A percentile compares a stretch with the other conserved stretches of the same genome.
These are phyloP conservation scores for Tuber melanosporum DNA, from an alignment of 495 filamentous ascomycete species.

Conservation along the genomic window DNA sequence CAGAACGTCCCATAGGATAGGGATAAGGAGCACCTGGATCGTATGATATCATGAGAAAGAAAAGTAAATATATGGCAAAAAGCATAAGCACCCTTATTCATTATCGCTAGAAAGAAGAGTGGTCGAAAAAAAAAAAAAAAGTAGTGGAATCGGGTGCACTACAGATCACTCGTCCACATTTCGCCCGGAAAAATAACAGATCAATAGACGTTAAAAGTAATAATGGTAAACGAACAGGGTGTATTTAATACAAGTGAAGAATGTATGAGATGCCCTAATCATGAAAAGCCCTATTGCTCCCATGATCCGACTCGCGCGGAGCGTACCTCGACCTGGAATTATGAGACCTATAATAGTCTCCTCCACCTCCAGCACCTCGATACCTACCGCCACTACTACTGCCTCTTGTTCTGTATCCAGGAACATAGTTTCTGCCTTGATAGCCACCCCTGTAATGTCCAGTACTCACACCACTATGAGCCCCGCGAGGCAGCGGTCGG, in stretches of 20 bases:
- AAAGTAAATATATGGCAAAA: neutral
- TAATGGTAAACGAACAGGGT: neutral
- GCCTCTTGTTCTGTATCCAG: slow-evolving; percentile 11
- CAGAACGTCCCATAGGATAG: neutral
- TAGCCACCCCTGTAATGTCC: slow-evolving; percentile 16
- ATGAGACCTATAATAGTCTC: slow-evolving; percentile 2
- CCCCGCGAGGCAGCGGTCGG: neutral
- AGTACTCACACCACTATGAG: neutral
- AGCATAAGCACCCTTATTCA: neutral
- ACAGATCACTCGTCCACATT: neutral
- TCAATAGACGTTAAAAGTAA: neutral
- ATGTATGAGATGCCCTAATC: neutral
- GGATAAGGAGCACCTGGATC: neutral
- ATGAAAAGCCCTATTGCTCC: slow-evolving; percentile 4
- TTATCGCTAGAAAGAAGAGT: neutral
- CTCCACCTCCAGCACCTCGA: slow-evolving; percentile 2
- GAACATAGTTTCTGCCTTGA: slow-evolving; percentile 28
- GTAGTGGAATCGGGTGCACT: neutral
- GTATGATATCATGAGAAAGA: neutral
- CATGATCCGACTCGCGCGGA: slow-evolving; percentile 4
- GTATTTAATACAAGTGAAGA: slow-evolving; percentile 3
- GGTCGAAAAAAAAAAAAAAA: neutral
- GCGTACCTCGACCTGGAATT: neutral
- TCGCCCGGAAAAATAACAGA: neutral
- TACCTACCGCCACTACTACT: slow-evolving; percentile 6